phyloP scores from a whole-genome alignment of 106 monocot genomes.

The Phalaenopsis equestris region DNA sequence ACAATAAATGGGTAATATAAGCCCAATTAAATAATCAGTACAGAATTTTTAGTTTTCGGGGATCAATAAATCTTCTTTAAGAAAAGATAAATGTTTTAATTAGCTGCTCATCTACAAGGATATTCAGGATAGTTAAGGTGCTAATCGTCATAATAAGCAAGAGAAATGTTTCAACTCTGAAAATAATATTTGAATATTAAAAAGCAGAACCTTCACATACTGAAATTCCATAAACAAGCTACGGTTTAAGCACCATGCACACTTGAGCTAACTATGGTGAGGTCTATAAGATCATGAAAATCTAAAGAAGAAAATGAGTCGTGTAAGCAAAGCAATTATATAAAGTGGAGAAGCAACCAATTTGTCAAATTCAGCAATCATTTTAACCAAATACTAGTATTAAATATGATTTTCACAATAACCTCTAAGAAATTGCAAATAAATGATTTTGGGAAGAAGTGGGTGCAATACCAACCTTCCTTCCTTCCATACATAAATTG shows the following conservation, averaged over 20 bases:
- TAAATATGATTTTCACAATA: neutral
- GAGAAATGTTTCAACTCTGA: too few relatives aligned
- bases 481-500: constrained; percentile 82
- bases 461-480: constrained; percentile 48
- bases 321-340: neutral
- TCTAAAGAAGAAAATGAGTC: neutral
- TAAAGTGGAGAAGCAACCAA: neutral
- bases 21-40: too few relatives aligned
- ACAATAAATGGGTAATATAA: too few relatives aligned
- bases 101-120: neutral
- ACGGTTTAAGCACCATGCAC: neutral
- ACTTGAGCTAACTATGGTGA: neutral
- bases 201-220: too few relatives aligned
- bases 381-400: neutral
- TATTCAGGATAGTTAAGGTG: neutral
- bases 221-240: too few relatives aligned
- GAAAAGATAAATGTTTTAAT: too few relatives aligned
- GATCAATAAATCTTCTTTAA: too few relatives aligned
- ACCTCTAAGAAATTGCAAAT: neutral
- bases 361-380: neutral
- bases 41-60: too few relatives aligned
- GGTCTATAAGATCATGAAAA: neutral
- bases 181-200: too few relatives aligned
- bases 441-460: neutral
- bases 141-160: neutral